Conservation (phyloP, 1,284 basidiomycete species). For the Cryptococcus maquisensis region DNA sequence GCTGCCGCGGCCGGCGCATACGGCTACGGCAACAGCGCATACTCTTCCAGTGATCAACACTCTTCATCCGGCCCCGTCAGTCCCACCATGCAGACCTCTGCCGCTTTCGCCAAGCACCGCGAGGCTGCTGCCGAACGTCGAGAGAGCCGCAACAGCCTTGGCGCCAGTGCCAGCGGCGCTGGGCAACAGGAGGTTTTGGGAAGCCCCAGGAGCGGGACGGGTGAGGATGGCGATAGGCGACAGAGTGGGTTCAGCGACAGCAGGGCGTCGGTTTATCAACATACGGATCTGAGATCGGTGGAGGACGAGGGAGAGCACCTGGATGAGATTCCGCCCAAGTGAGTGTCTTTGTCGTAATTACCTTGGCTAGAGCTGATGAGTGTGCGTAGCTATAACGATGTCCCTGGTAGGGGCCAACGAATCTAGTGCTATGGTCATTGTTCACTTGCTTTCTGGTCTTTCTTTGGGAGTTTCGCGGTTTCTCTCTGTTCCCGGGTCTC, state of each 20-base stretch:
- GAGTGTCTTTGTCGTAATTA: conserved; percentile 8
- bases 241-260: conserved; percentile 22
- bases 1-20: conserved; percentile 19
- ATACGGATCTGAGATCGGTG: conserved; percentile 33
- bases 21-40: conserved; percentile 14
- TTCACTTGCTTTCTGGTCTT: no score
- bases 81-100: conserved; percentile 12
- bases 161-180: conserved; percentile 7
- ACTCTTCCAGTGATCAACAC: conserved; percentile 2
- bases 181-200: conserved; percentile 8
- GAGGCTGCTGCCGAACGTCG: conserved; percentile 32
- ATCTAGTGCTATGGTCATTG: no score
- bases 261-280: conserved; percentile 29
- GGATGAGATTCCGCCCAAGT: conserved; percentile 43
- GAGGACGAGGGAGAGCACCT: conserved; percentile 14
- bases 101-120: conserved; percentile 36
- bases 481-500: no score
- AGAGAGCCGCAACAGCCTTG: conserved; percentile 10
- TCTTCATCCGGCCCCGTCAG: background rate
- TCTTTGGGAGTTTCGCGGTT: no score
- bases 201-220: background rate
- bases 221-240: conserved; percentile 17
- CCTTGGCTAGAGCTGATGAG: no score
- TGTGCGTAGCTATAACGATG: no score
- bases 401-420: no score